A percentile compares a stretch with the other conserved stretches of the same genome.
Conservation (phyloP, 2,329 filamentous ascomycete species). For the Thelonectria rubi region DNA sequence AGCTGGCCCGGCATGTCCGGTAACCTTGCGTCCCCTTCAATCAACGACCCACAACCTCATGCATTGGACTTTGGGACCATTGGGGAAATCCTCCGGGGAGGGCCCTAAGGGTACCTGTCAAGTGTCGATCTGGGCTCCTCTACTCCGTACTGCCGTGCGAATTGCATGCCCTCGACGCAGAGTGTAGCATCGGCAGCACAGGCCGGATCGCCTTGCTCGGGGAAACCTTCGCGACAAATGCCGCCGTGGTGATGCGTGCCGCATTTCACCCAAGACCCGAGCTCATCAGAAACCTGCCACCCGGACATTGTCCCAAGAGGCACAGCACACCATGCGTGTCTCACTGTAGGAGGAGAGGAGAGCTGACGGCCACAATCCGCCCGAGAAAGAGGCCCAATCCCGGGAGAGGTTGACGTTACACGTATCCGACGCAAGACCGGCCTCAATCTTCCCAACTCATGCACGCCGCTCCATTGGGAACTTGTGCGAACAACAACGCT, state of each 20-base stretch:
- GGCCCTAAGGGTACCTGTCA: conserved; percentile 20
- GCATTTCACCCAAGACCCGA: neutral
- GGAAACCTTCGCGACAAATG: neutral
- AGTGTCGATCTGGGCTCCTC: conserved; percentile 21
- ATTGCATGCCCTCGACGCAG: neutral
- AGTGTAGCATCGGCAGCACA: neutral
- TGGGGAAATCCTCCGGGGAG: conserved; percentile 13
- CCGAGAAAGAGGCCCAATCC: conserved; percentile 1
- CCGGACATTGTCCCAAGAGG: neutral
- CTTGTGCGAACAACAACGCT: neutral
- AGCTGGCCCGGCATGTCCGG: conserved; percentile 17
- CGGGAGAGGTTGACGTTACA: neutral
- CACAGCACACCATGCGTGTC: neutral
- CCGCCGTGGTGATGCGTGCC: too few relatives aligned
- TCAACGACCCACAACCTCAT: conserved; percentile 16
- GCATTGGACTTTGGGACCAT: conserved; percentile 15
- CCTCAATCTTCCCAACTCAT: conserved; percentile 6
- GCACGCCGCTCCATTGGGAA: conserved; percentile 12
- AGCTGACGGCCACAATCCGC: neutral
- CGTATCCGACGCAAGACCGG: neutral
- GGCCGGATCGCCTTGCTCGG: conserved; percentile 1
- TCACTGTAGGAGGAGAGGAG: neutral
- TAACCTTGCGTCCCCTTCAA: conserved; percentile 11
- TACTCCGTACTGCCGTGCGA: neutral
- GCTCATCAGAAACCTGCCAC: neutral